phyloP scores from a whole-genome alignment of 306 rosid species.

The Quercus wislizeni region DNA sequence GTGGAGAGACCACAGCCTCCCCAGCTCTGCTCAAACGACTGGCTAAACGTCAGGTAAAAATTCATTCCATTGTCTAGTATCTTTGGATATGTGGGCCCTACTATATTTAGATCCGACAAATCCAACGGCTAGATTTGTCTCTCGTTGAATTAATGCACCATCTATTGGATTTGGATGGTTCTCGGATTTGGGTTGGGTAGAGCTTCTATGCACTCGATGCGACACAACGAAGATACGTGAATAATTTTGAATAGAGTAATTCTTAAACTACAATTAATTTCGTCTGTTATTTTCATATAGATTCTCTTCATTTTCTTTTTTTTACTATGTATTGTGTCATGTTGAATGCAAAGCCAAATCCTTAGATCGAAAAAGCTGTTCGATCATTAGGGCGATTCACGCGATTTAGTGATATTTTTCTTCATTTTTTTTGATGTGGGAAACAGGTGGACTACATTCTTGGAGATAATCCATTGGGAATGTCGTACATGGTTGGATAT shows the following conservation, averaged over 20 bases:
- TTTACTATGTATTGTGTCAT: too few species aligned
- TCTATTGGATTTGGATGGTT: not conserved
- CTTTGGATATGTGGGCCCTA: not conserved
- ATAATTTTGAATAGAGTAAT: too few species aligned
- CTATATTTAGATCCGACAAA: slow-evolving; percentile 25
- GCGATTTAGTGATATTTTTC: not conserved
- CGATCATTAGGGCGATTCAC: not conserved
- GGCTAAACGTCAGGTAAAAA: slow-evolving; percentile 74
- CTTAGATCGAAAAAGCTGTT: not conserved
- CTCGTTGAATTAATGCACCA: too few species aligned
- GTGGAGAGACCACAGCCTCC: slow-evolving; percentile 71
- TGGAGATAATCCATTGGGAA: slow-evolving; percentile 83
- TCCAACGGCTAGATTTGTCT: slow-evolving; percentile 52
- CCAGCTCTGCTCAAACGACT: slow-evolving; percentile 66
- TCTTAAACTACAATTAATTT: too few species aligned
- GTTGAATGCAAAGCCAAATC: not conserved
- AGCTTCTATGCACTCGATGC: too few species aligned
- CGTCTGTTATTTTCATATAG: accelerated
- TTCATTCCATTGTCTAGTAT: not conserved
- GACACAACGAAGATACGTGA: too few species aligned
- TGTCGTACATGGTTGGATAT: slow-evolving; percentile 98
- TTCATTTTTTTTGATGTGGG: slow-evolving; percentile 18
- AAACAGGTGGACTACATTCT: slow-evolving; percentile 88
- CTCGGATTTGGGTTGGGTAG: too few species aligned
- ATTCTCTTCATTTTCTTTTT: not conserved